phyloP scores from a whole-genome alignment of 192 early-diverging fungal genomes.

The Spizellomyces punctatus region DNA sequence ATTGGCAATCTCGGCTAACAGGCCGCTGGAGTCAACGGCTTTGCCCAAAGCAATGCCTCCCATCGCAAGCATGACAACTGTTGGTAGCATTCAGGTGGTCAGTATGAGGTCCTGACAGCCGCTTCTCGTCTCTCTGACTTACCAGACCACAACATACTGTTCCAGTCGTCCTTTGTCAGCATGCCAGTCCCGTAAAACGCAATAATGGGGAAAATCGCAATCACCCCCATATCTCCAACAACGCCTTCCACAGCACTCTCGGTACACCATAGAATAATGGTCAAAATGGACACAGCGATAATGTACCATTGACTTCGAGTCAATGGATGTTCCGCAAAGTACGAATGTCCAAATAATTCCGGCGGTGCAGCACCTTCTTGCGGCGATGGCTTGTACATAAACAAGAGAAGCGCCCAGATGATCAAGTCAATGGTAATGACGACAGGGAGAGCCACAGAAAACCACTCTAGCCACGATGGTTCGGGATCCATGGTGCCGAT shows the following conservation, averaged over 20 bases:
- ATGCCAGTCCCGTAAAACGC: conserved; percentile 88
- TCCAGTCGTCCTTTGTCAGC: conserved; percentile 94
- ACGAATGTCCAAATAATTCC: conserved; percentile 36
- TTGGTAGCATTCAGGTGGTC: neutral
- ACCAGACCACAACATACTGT: conserved; percentile 94
- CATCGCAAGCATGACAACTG: conserved; percentile 78
- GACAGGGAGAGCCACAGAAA: conserved; percentile 82
- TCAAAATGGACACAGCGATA: conserved; percentile 66
- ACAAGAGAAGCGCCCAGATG: conserved; percentile 81
- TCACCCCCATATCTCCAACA: conserved; percentile 95
- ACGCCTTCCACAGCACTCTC: conserved; percentile 71
- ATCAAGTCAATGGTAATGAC: conserved; percentile 76
- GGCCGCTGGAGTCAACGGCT: conserved; percentile 84
- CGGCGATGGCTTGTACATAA: conserved; percentile 71
- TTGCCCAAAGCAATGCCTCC: conserved; percentile 93
- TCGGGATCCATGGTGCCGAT: conserved; percentile 89
- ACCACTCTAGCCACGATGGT: conserved; percentile 92
- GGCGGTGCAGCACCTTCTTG: conserved; percentile 26
- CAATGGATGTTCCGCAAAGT: conserved; percentile 42
- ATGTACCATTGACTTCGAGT: conserved; percentile 77
- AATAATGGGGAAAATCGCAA: conserved; percentile 90
- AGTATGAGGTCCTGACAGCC: neutral
- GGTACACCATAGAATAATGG: conserved; percentile 90
- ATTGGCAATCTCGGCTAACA: conserved; percentile 77
- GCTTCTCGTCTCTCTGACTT: conserved; percentile 21